These are phyloP conservation scores for Saksenaea vasiformis DNA, from an alignment of 371 early-diverging fungal genomes.

Conservation along the genomic window DNA sequence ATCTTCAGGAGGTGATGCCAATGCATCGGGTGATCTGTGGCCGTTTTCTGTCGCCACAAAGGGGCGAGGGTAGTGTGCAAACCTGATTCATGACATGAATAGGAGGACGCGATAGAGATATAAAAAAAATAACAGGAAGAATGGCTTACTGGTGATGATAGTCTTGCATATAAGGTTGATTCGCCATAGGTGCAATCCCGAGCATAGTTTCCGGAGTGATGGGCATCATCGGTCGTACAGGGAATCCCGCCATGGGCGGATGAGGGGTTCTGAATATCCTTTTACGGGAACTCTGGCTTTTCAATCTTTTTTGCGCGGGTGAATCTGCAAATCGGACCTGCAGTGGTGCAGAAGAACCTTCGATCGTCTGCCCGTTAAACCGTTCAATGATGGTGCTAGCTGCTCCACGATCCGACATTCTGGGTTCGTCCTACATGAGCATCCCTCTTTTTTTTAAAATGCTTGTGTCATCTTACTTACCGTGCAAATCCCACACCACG, in stretches of 20 bases:
- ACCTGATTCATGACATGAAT: not conserved
- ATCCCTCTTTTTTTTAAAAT: not conserved
- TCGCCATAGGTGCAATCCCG: constrained; percentile 22
- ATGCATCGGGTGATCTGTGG: constrained; percentile 4
- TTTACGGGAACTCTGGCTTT: constrained; percentile 55
- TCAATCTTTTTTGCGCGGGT: constrained; percentile 77
- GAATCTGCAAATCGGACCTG: constrained; percentile 86
- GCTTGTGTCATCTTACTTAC: constrained; percentile 29
- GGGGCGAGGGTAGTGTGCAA: constrained; percentile 14
- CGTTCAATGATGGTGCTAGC: constrained; percentile 69
- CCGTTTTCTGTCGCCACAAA: constrained; percentile 12
- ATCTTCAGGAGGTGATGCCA: constrained; percentile 16
- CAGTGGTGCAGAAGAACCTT: constrained; percentile 67
- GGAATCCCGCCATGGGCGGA: constrained; percentile 32
- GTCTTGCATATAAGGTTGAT: constrained; percentile 7
- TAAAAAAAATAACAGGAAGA: not conserved
- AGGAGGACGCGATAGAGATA: not conserved
- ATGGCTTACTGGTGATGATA: constrained; percentile 9
- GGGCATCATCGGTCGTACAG: constrained; percentile 44
- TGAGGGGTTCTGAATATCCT: constrained; percentile 43
- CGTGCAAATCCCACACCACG: constrained; percentile 85
- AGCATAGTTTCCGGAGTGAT: constrained; percentile 54
- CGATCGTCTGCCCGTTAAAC: constrained; percentile 65
- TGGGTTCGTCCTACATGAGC: constrained; percentile 12
- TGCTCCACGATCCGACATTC: constrained; percentile 71